phyloP scores from a whole-genome alignment of 352 stramenopile genomes.

The Phytopythium boreale region DNA sequence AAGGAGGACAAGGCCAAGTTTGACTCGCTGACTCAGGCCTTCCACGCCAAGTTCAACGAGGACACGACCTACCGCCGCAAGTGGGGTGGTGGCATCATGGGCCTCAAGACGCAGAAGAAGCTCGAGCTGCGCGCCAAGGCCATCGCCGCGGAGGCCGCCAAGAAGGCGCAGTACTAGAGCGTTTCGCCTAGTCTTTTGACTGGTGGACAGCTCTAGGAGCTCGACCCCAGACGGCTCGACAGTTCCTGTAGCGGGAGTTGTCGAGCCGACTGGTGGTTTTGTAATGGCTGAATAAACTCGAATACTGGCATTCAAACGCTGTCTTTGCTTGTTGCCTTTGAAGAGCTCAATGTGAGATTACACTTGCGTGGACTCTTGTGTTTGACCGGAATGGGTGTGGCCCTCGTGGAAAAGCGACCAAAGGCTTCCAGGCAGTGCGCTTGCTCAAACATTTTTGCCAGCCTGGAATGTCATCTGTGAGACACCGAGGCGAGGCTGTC shows the following conservation, averaged over 20 bases:
- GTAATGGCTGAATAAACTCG: conserved; percentile 53
- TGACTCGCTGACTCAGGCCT: conserved; percentile 90
- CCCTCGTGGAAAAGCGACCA: too few relatives aligned
- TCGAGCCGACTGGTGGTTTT: conserved; percentile 3
- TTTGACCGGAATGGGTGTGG: not conserved
- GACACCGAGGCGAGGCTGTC: too few relatives aligned
- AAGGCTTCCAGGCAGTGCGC: too few relatives aligned
- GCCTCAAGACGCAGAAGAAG: conserved; percentile 99
- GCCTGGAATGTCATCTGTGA: too few relatives aligned
- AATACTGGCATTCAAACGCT: conserved; percentile 3
- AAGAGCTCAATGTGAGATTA: too few relatives aligned
- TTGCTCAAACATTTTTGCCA: too few relatives aligned
- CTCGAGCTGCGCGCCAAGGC: conserved; percentile 97
- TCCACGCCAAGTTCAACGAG: conserved; percentile 98
- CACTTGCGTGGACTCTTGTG: too few relatives aligned
- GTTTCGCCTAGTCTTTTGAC: conserved; percentile 1
- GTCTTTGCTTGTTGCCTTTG: not conserved
- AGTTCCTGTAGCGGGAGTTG: conserved; percentile 10
- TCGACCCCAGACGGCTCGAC: not conserved
- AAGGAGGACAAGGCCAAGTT: conserved; percentile 98
- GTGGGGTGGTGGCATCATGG: conserved; percentile 99
- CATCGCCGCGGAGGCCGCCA: conserved; percentile 96
- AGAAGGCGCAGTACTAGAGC: conserved; percentile 96
- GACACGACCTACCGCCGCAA: conserved; percentile 91
- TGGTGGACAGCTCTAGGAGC: conserved; percentile 1